Conservation (phyloP, 2,329 filamentous ascomycete species). For the Clonostachys chloroleuca region DNA sequence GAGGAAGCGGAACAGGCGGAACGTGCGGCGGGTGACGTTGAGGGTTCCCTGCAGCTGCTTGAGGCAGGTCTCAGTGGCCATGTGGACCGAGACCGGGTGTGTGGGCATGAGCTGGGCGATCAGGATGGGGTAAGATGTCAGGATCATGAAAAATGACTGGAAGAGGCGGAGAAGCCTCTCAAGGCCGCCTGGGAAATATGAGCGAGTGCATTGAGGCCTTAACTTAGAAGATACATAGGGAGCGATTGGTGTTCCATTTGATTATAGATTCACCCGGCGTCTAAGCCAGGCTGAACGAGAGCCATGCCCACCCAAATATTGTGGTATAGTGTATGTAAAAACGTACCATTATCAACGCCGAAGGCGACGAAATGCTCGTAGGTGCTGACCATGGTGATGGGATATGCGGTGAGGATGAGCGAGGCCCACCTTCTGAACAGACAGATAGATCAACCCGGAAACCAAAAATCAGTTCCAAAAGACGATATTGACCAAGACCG, state of each 20-base stretch:
- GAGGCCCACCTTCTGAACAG: no score
- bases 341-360: constrained; percentile 39
- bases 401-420: background rate
- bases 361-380: constrained; percentile 34
- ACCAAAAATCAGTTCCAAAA: background rate
- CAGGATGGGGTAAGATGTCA: constrained; percentile 37
- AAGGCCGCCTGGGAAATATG: constrained; percentile 42
- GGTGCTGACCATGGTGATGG: constrained; percentile 14
- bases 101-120: constrained; percentile 23
- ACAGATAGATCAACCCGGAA: background rate
- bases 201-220: constrained; percentile 4
- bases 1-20: constrained; percentile 66
- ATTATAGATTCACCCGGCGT: no score
- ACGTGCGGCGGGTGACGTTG: constrained; percentile 51
- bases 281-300: no score
- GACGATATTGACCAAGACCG: background rate
- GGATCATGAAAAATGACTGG: constrained; percentile 45
- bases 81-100: constrained; percentile 11
- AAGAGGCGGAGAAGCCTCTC: constrained; percentile 57
- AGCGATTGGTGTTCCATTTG: background rate
- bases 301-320: background rate
- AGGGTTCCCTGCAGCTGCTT: constrained; percentile 31
- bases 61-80: constrained; percentile 24
- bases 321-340: background rate
- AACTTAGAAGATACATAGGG: background rate